Evolutionary conservation across 1,284 basidiomycete species (phyloP), one percentile per base, ranked within the genome.

Genomic region (Meira miltonrushii): DNA sequence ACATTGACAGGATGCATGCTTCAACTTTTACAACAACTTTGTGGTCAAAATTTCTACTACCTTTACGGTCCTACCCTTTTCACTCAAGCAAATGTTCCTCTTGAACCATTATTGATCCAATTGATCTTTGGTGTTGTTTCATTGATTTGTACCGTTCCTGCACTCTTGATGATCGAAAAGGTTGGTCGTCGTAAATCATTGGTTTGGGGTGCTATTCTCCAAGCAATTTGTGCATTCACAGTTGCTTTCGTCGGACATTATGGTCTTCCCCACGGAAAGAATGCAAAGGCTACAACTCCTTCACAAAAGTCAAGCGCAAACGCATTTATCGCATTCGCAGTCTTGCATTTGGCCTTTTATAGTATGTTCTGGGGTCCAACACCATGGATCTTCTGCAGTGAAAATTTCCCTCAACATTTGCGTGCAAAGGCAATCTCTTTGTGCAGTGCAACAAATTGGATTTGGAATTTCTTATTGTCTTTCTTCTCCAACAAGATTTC

Each of bases 1-100:
- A 90, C 88, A 44, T 80, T 88, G 69, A 86, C 88, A 44, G 90
- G 89, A 59, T 80, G 80, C 60, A 58, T 71, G 50, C 82, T 89
- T 69, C 88, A 89, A 78, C 85, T 83, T 48, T 84, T 84, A 83
- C 88, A 90, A 79, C 88, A 92, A 80, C 73, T 79, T 55, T 75
- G 75, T 66, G 70, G 76, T 59, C 83, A 89, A 83, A 91, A 91
- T 83, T 90, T 90, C 80, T 88, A 90, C 81, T 89, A 89, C 82
- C 86, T 85, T 77, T 80, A 73, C 56, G 61, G 69, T 10, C 87
- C 89, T 58, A 87, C 86, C 0, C 90, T 91, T 82, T 90, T 90
- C 82, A 81, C 87, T 74, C 85, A 83, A 60, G 86, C 88, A 11
- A 85, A 86, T 43, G 87, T 87, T 9, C 71, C 81, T 23, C 80